Base-by-base conservation (phyloP, 2,329 filamentous ascomycete genomes). In the Waltergamsia citrina region DNA sequence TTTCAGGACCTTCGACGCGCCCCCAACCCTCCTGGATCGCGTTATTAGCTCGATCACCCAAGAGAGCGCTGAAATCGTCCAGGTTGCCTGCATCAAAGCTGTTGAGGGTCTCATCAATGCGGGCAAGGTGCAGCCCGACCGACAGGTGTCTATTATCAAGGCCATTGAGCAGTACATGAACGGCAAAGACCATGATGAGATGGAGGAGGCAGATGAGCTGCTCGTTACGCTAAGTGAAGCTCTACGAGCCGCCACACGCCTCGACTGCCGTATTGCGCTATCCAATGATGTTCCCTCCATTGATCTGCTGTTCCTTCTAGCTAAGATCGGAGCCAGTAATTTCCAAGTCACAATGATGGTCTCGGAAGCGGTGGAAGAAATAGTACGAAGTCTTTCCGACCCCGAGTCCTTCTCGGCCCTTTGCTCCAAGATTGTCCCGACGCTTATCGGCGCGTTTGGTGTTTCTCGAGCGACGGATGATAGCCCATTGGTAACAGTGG, bases 261-360 rank as follows among this genome's bases (percentile, higher is more conserved):
- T 94, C 35, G 81, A 95, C 46, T 75, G 83, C 3, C 69, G 70
- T 12, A 76, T 92, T 34, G 80, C 84, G 16, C 70, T 94, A 16
- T 75, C 79, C 1, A 73, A 71, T 11, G 78, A 82, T 10, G 74
- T 81, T 29, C 74, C 79, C 37, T 85, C 90, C 16, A 65, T 94
- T 6, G 82, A 92, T 46, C 65, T 88, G 11, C 73, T 98, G 7
- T 96, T 98, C 61, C 75, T 82, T 34, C 76, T 96, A 39, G 90
- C 87, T 16, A 92, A 86, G 54, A 79, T 88, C 50, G 87, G 87
- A 19, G 85, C 90, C 0, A 77, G 74, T 40, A 96, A 94, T 60
- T 94, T 93, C 63, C 88, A 95, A 54, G 74, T 95, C 30, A 86
- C 81, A 1, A 81, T 88, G 63, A 67, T 95, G 33, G 82, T 96